phyloP scores from a whole-genome alignment of 2,329 filamentous ascomycete species.

The Lasiodiplodia gonubiensis region DNA sequence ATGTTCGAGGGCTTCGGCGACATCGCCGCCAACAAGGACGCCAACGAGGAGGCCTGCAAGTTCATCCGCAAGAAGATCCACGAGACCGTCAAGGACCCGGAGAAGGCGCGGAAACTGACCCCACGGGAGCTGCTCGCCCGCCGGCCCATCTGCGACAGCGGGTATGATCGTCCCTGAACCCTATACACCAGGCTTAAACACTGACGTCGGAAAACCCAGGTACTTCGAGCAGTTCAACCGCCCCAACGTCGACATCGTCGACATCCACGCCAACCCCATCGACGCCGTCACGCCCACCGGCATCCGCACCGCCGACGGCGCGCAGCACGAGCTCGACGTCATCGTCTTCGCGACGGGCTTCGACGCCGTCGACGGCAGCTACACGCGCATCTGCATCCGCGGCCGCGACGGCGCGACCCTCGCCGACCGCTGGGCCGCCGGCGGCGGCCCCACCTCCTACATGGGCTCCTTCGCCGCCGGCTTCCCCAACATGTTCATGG shows the following conservation, averaged over 20 bases:
- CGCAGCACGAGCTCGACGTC: slow-evolving; percentile 58
- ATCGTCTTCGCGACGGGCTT: slow-evolving; percentile 56
- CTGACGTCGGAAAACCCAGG: too few relatives aligned
- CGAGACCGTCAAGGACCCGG: slow-evolving; percentile 33
- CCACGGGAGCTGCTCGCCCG: slow-evolving; percentile 29
- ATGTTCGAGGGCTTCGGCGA: slow-evolving; percentile 38
- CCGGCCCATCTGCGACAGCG: slow-evolving; percentile 33
- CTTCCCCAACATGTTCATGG: slow-evolving; percentile 55
- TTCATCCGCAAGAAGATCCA: slow-evolving; percentile 37
- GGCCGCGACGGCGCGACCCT: slow-evolving; percentile 37
- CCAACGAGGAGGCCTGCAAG: slow-evolving; percentile 36
- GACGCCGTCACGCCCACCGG: slow-evolving; percentile 54
- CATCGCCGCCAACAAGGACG: slow-evolving; percentile 33
- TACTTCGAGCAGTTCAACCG: slow-evolving; percentile 49
- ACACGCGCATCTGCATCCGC: slow-evolving; percentile 45
- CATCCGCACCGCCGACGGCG: slow-evolving; percentile 55
- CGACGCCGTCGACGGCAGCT: slow-evolving; percentile 47
- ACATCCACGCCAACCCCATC: slow-evolving; percentile 47
- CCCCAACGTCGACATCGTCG: slow-evolving; percentile 57
- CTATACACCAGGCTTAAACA: too few relatives aligned
- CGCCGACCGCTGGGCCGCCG: slow-evolving; percentile 3
- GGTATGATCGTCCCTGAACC: slow-evolving; percentile 17
- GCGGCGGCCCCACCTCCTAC: slow-evolving; percentile 36
- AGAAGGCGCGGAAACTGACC: slow-evolving; percentile 32
- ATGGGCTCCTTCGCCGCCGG: slow-evolving; percentile 46